Percentiles rank a stretch among this genome's conserved stretches.
Evolutionary conservation across 2,329 filamentous ascomycete genomes (phyloP).

Genomic region (Colletotrichum gloeosporioides): DNA sequence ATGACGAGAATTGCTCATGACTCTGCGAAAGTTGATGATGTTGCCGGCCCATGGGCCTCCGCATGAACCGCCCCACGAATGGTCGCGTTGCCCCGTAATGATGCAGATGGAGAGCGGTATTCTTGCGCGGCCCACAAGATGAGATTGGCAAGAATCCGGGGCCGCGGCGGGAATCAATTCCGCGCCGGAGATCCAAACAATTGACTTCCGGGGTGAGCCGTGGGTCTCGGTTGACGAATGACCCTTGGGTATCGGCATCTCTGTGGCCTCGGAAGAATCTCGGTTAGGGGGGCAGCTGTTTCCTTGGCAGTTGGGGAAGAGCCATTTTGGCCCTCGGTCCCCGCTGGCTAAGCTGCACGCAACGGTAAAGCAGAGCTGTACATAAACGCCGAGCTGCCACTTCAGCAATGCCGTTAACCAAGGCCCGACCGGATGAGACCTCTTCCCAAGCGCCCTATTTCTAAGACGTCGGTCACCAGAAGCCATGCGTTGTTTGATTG

Average conservation of each 20-base stretch:
- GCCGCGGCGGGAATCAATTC: slow-evolving; percentile 7
- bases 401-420: background rate
- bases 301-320: background rate
- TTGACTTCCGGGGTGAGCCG: background rate
- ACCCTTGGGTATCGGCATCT: background rate
- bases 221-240: background rate
- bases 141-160: slow-evolving; percentile 2
- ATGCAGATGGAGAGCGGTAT: background rate
- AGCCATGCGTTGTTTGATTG: background rate
- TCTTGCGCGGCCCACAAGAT: background rate
- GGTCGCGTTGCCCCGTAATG: background rate
- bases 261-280: background rate
- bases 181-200: background rate
- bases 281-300: background rate
- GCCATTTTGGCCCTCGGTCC: background rate
- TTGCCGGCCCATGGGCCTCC: background rate
- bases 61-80: background rate
- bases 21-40: background rate
- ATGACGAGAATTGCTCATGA: background rate
- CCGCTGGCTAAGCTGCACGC: background rate
- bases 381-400: background rate
- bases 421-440: slow-evolving; percentile 6
- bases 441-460: background rate
- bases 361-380: background rate
- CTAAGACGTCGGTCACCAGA: background rate